phyloP scores from a whole-genome alignment of 192 early-diverging fungal species.

The Gamsiella multidivaricata region DNA sequence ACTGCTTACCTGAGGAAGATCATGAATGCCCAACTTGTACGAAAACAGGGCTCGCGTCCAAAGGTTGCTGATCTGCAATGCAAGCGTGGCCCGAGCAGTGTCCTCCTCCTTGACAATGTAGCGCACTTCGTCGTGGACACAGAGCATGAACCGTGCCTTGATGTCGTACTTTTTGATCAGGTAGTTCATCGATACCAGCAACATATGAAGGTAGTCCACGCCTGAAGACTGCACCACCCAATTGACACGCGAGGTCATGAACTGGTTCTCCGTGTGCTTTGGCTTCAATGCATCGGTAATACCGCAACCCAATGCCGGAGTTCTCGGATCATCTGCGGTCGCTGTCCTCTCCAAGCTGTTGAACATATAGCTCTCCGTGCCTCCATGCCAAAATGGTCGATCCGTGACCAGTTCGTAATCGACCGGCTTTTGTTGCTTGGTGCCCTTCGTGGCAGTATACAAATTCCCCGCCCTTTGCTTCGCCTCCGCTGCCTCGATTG shows the following conservation, averaged over 20 bases:
- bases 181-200: constrained; percentile 89
- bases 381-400: constrained; percentile 85
- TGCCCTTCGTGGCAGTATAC: constrained; percentile 88
- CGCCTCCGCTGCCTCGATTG: constrained; percentile 74
- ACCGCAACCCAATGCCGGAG: constrained; percentile 87
- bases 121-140: constrained; percentile 95
- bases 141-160: constrained; percentile 85
- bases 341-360: constrained; percentile 90
- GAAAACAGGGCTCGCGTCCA: constrained; percentile 94
- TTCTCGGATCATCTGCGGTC: constrained; percentile 73
- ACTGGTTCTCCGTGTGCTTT: constrained; percentile 66
- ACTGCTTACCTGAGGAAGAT: constrained; percentile 79
- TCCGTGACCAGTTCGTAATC: constrained; percentile 41
- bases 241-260: constrained; percentile 90
- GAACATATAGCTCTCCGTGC: constrained; percentile 95
- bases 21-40: constrained; percentile 83
- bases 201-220: constrained; percentile 95
- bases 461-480: constrained; percentile 72
- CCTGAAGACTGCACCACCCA: constrained; percentile 99
- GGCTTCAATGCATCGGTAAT: constrained; percentile 89
- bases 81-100: constrained; percentile 76
- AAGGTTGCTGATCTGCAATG: constrained; percentile 90
- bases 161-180: constrained; percentile 82
- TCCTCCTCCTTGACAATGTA: constrained; percentile 88
- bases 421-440: constrained; percentile 47